Evolutionary conservation across 805 yeast genomes (phyloP), one percentile per base, ranked within the genome.

Genomic region (Sugiyamaella valdiviana): DNA sequence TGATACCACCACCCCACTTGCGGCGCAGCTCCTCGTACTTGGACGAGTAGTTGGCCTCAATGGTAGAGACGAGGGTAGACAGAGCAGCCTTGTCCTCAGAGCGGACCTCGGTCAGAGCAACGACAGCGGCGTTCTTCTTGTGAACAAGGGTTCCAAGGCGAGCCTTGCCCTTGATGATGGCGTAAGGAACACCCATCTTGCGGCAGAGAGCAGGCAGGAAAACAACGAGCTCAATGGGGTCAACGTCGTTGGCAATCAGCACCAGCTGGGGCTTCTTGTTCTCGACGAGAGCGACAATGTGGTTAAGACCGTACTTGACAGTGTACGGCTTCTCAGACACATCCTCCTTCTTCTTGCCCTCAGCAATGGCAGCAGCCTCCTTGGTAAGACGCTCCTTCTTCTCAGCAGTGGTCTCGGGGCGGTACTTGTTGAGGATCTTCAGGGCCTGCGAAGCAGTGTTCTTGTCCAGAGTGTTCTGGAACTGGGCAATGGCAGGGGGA

Each of bases 1-100:
- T 78, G 74, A 88, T 70, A 81, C 99, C 99, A 81, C 99, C 99
- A 81, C 98, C 98, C 99, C 99, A 91, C 84, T 88, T 95, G 78
- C 87, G 89, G 82, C 95, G 91, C 71, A 79, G 69, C 65, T 93
- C 97, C 69, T 91, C 97, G 85, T 83, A 87, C 77, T 88, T 87
- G 71, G 86, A 95, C 65, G 75, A 72, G 76, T 84, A 91, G 93
- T 88, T 89, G 62, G 95, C 83, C 77, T 88, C 82, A 74, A 91
- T 80, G 67, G 98, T 84, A 51, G 96, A 84, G 62, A 93, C 80
- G 68, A 91, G 81, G 73, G 87, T 85, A 62, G 97, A 90, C 66
- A 91, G 82, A 68, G 86, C 89, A 69, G 96, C 81, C 78, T 88
- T 93, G 74, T 91, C 98, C 73, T 87, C 97, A 57, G 95, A 74